These are phyloP conservation scores for Aureobasidium sp. DNA, from an alignment of 2,329 filamentous ascomycete species.

Conservation along the genomic window DNA sequence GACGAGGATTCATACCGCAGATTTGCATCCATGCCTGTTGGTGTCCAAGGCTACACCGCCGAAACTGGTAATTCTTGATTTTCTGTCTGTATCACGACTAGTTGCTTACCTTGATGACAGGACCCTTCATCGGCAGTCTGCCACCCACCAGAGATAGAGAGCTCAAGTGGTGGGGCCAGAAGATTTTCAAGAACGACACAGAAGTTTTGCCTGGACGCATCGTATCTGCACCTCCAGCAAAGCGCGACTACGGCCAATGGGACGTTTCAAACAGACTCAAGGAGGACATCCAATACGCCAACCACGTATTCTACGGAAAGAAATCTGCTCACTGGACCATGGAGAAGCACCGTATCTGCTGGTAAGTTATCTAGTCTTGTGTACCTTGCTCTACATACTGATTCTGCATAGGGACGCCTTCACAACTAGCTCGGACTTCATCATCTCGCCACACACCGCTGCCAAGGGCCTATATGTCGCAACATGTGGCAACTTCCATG, in stretches of 20 bases:
- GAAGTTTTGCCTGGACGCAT: slow-evolving; percentile 47
- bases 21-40: slow-evolving; percentile 38
- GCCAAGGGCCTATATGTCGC: slow-evolving; percentile 38
- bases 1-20: slow-evolving; percentile 31
- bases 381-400: slow-evolving; percentile 13
- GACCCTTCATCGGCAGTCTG: slow-evolving; percentile 52
- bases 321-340: slow-evolving; percentile 51
- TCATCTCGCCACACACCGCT: slow-evolving; percentile 40
- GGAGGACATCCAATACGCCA: slow-evolving; percentile 52
- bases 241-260: slow-evolving; percentile 57
- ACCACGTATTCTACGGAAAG: slow-evolving; percentile 53
- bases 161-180: slow-evolving; percentile 57
- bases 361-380: slow-evolving; percentile 41
- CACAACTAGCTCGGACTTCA: slow-evolving; percentile 49
- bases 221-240: slow-evolving; percentile 51
- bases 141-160: slow-evolving; percentile 43
- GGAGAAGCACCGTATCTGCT: slow-evolving; percentile 59
- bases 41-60: slow-evolving; percentile 40
- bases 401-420: slow-evolving; percentile 53
- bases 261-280: slow-evolving; percentile 50
- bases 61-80: slow-evolving; percentile 23
- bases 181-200: slow-evolving; percentile 52
- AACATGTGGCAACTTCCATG: slow-evolving; percentile 38
- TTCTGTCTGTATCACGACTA: not conserved
- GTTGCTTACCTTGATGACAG: slow-evolving; percentile 28